Conservation (phyloP, 2,329 filamentous ascomycete genomes). For the Sporothrix mexicana region DNA sequence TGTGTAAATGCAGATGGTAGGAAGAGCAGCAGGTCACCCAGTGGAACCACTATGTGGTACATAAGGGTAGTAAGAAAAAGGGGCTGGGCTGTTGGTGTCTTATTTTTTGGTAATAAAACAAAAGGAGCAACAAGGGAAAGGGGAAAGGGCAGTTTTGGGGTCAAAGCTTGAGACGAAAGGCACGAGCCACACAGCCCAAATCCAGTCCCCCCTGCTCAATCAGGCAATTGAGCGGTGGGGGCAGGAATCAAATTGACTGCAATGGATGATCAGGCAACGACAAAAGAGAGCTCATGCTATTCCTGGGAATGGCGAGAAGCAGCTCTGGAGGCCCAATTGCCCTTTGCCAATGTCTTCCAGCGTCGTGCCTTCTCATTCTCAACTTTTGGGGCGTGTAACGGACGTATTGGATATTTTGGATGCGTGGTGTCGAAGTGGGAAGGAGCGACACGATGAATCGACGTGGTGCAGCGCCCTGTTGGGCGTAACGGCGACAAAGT, state of each 20-base stretch:
- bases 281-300: conserved; percentile 22
- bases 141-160: conserved; percentile 30
- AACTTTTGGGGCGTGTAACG: background rate
- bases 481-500: conserved; percentile 6
- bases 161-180: conserved; percentile 31
- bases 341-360: background rate
- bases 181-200: conserved; percentile 26
- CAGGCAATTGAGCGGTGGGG: conserved; percentile 26
- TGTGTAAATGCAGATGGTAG: background rate
- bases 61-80: conserved; percentile 23
- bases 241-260: conserved; percentile 4
- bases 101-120: conserved; percentile 31
- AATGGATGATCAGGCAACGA: conserved; percentile 26
- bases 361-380: conserved; percentile 3
- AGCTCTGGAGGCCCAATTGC: background rate
- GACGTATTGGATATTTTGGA: background rate
- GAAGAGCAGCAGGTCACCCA: background rate
- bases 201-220: conserved; percentile 19
- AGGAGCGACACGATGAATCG: background rate
- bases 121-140: conserved; percentile 32
- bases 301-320: background rate
- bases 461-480: conserved; percentile 2
- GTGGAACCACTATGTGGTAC: background rate
- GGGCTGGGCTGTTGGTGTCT: conserved; percentile 26
- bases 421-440: background rate